Base-by-base conservation (phyloP, 2,329 filamentous ascomycete species). In the Aspergillus pseudoviridinutans region DNA sequence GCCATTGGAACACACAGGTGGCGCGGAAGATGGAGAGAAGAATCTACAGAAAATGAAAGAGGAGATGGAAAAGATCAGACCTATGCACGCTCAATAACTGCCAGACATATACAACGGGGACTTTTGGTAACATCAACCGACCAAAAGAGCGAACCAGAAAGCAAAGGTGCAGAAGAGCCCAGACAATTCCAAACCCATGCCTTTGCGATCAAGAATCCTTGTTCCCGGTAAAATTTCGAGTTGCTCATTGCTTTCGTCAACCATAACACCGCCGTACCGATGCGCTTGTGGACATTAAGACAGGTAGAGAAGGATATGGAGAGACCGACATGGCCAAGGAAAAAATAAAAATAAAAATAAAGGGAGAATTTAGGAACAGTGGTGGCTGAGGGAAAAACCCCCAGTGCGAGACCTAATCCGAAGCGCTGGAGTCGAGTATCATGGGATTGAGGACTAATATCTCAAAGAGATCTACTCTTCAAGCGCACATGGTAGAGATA, bases 21-120 rank as follows among this genome's bases (percentile, higher is more conserved):
- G 42, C 51, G 41, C 27, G 41, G 44, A 53, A 57, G 53, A 41
- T 51, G 56, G 52, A 24, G 24, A 59, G 42, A 55, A 55, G 22
- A 59, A 53, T 53, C 49, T 32, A 58, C 49, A 52, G 58, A 49
- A 59, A 60, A 55, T 57, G 57, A 58, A 63, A 62, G 58, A 54
- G 63, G 52, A 65, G 58, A 62, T 57, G 59, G 58, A 61, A 59
- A 60, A 56, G 53, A 60, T 53, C 57, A 51, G 52, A 61, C 56
- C 51, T 63, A 73, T 73, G 71, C 71, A 73, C 72, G 73, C 71
- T 74, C 64, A 71, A 70, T 65, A 72, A 69, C 61, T 66, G 63
- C 64, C 70, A 64, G 62, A 66, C 63, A 68, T 69, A 61, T 65
- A 66, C 66, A 67, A 67, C 58, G 63, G 62, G 62, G 63, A 63